A percentile compares a stretch with the other conserved stretches of the same genome.
phyloP scores from a whole-genome alignment of 164 flowering plant species.

The Dillenia turbinata region DNA sequence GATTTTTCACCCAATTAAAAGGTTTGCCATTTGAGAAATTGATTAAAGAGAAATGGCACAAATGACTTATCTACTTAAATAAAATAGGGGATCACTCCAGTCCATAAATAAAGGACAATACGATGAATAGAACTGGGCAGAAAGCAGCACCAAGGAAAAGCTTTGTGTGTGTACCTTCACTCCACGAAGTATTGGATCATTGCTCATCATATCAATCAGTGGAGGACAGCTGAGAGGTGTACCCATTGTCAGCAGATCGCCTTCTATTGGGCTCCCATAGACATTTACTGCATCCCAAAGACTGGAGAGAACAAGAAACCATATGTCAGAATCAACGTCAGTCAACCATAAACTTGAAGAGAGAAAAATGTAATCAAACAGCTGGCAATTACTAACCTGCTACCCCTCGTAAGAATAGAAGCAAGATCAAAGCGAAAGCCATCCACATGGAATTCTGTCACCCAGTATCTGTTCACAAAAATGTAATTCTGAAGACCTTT shows the following conservation, averaged over 20 bases:
- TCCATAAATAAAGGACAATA: no score
- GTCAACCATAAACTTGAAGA: not conserved
- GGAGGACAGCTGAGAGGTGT: conserved; percentile 85
- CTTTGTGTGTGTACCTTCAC: conserved; percentile 53
- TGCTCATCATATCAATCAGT: conserved; percentile 85
- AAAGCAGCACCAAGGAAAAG: no score
- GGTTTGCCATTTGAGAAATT: no score
- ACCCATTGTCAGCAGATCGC: conserved; percentile 70
- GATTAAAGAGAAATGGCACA: no score
- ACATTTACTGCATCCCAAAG: conserved; percentile 89
- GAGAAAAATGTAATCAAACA: conserved; percentile 3
- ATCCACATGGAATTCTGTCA: conserved; percentile 91
- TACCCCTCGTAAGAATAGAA: conserved; percentile 85
- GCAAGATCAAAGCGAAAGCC: conserved; percentile 99
- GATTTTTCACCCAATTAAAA: no score
- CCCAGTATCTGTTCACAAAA: conserved; percentile 78
- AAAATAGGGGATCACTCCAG: no score
- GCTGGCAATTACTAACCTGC: conserved; percentile 53
- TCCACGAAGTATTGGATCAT: conserved; percentile 84
- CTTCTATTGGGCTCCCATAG: conserved; percentile 59
- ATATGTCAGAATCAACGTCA: conserved; percentile 4
- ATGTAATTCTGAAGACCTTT: conserved; percentile 1
- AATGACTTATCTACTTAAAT: no score
- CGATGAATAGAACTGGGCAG: no score
- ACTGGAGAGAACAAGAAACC: conserved; percentile 21